Conservation (phyloP, 2,329 filamentous ascomycete genomes). For the Incumbomyces lentus region DNA sequence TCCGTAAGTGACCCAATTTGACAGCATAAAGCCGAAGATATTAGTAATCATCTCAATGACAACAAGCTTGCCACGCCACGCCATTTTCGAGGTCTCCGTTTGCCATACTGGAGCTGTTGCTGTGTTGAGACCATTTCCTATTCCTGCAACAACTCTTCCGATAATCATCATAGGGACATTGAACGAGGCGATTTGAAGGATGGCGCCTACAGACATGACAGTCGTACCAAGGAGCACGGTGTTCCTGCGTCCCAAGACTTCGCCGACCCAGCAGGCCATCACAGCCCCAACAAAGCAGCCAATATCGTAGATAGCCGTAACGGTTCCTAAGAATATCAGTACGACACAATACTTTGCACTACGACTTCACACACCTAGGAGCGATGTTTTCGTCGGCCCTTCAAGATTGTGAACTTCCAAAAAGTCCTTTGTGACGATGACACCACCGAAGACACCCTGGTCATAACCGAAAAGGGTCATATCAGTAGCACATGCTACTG, state of each 20-base stretch:
- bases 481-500: constrained; percentile 37
- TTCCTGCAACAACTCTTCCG: constrained; percentile 36
- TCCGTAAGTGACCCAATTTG: constrained; percentile 45
- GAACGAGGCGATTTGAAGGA: constrained; percentile 38
- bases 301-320: constrained; percentile 50
- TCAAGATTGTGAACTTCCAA: constrained; percentile 38
- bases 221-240: constrained; percentile 38
- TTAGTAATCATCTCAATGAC: constrained; percentile 42
- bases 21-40: constrained; percentile 40
- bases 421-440: constrained; percentile 45
- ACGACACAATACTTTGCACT: background rate
- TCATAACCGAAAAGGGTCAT: constrained; percentile 39
- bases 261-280: constrained; percentile 38
- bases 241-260: constrained; percentile 39
- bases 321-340: constrained; percentile 27
- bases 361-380: constrained; percentile 8
- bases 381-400: constrained; percentile 26
- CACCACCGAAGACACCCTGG: constrained; percentile 47
- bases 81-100: constrained; percentile 38
- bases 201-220: constrained; percentile 40
- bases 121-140: constrained; percentile 44
- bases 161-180: constrained; percentile 41
- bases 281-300: constrained; percentile 50
- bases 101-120: constrained; percentile 42
- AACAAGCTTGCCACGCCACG: constrained; percentile 37